A percentile compares a stretch with the other conserved stretches of the same genome.
Conservation (phyloP, 371 early-diverging fungal species). For the Mortierella sp. region DNA sequence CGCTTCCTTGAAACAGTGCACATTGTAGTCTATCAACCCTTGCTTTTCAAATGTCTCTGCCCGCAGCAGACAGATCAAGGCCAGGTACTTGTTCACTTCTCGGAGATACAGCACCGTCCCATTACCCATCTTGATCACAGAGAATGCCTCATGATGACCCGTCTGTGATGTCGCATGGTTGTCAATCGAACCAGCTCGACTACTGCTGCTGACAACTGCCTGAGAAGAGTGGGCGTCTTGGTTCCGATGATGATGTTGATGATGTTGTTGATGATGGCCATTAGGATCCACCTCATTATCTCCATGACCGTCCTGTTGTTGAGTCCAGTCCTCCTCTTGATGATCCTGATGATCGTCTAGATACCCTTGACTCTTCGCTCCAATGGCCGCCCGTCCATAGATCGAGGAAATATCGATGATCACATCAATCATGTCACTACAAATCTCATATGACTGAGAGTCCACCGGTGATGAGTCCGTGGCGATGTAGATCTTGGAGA, state of each 20-base stretch:
- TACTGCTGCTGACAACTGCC: constrained; percentile 21
- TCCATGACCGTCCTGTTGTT: constrained; percentile 26
- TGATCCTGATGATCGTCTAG: constrained; percentile 44
- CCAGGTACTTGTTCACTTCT: constrained; percentile 79
- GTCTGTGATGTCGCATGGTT: constrained; percentile 22
- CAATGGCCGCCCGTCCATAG: constrained; percentile 71
- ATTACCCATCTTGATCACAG: constrained; percentile 83
- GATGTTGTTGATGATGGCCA: too few species aligned
- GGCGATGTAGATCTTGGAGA: constrained; percentile 93
- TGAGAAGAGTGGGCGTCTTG: constrained; percentile 20
- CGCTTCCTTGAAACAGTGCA: constrained; percentile 82
- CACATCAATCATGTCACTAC: constrained; percentile 95
- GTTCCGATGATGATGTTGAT: too few species aligned
- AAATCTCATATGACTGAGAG: constrained; percentile 92
- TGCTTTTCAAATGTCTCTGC: constrained; percentile 91
- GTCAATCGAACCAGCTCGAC: constrained; percentile 36
- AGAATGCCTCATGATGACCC: constrained; percentile 57
- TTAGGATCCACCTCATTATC: constrained; percentile 35
- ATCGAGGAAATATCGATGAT: constrained; percentile 87
- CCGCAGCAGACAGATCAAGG: constrained; percentile 84
- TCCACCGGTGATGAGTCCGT: constrained; percentile 96
- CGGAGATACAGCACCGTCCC: constrained; percentile 87
- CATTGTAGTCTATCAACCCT: constrained; percentile 91
- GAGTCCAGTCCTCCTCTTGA: constrained; percentile 37
- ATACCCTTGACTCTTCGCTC: constrained; percentile 48